A percentile compares a stretch with the other conserved stretches of the same genome.
Evolutionary conservation across 495 filamentous ascomycete species (phyloP).

Genomic region (Hypoxylon rickii): DNA sequence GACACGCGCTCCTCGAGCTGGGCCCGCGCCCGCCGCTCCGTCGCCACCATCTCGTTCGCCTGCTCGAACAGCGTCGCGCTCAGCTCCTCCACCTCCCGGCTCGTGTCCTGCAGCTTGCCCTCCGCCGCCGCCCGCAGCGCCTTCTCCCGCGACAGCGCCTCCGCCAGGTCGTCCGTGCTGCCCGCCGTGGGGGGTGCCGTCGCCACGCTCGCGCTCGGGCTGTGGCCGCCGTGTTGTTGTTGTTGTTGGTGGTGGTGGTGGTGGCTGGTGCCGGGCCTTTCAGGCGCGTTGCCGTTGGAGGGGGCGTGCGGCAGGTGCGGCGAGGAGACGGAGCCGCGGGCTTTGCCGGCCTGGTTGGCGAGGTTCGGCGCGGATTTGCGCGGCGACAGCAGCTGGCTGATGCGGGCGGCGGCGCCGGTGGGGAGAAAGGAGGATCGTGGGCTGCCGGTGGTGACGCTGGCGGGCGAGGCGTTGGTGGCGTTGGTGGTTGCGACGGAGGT

Average conservation of each 20-base stretch:
- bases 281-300: conserved; percentile 25
- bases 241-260: no score
- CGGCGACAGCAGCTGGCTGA: conserved; percentile 69
- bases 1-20: conserved; percentile 76
- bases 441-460: conserved; percentile 33
- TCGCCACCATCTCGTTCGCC: conserved; percentile 96
- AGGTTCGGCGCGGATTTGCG: conserved; percentile 53
- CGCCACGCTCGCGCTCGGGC: background rate
- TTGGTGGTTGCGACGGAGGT: conserved; percentile 39
- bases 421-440: conserved; percentile 48
- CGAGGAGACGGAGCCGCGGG: conserved; percentile 17
- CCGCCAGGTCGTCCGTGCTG: conserved; percentile 62
- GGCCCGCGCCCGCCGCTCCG: conserved; percentile 79
- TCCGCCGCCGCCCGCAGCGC: conserved; percentile 75
- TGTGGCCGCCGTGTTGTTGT: no score
- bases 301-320: conserved; percentile 31
- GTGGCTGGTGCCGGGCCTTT: background rate
- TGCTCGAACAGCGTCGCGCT: conserved; percentile 85
- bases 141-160: conserved; percentile 73
- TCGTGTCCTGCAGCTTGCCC: conserved; percentile 68
- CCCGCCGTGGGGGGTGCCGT: no score
- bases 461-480: conserved; percentile 24
- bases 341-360: conserved; percentile 4
- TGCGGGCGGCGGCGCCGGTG: conserved; percentile 52
- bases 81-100: conserved; percentile 85